These are phyloP conservation scores for Lentinus tigrinus DNA, from an alignment of 768 basidiomycete species.

Conservation along the genomic window DNA sequence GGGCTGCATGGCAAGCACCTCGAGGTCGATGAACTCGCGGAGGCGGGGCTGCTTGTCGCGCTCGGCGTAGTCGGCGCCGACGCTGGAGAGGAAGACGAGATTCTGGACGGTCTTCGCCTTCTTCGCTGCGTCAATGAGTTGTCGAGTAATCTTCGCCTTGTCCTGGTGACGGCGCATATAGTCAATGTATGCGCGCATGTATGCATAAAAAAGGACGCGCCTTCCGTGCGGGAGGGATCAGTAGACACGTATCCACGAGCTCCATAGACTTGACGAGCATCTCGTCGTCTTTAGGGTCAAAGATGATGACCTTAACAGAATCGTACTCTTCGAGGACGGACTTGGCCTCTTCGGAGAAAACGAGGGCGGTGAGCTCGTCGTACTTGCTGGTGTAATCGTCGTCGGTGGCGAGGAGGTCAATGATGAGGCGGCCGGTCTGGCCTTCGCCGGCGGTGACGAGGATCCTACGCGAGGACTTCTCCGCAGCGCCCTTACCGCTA, in stretches of 20 bases:
- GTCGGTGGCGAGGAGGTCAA: constrained; percentile 28
- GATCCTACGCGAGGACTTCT: constrained; percentile 22
- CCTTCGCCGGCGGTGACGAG: constrained; percentile 32
- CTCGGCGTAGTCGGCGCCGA: constrained; percentile 31
- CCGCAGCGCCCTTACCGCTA: not conserved
- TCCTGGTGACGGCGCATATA: constrained; percentile 9
- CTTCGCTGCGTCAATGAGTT: constrained; percentile 22
- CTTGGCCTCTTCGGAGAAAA: constrained; percentile 20
- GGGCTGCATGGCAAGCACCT: constrained; percentile 27
- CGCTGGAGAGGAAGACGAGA: constrained; percentile 26
- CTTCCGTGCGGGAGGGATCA: constrained; percentile 29
- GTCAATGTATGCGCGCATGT: not conserved
- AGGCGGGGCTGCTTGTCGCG: constrained; percentile 30
- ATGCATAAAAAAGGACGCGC: not conserved
- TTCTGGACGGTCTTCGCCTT: constrained; percentile 24
- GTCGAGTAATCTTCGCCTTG: constrained; percentile 24
- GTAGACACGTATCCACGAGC: constrained; percentile 23
- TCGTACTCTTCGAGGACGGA: constrained; percentile 17
- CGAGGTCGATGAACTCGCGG: constrained; percentile 33
- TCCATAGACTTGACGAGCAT: constrained; percentile 19
- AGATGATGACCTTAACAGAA: constrained; percentile 17
- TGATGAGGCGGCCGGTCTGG: constrained; percentile 30
- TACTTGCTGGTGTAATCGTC: constrained; percentile 21
- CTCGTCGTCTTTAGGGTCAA: constrained; percentile 18
- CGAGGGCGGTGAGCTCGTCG: constrained; percentile 23